These are phyloP conservation scores for Salix purpurea DNA, from an alignment of 345 rosid genomes.

Conservation along the genomic window DNA sequence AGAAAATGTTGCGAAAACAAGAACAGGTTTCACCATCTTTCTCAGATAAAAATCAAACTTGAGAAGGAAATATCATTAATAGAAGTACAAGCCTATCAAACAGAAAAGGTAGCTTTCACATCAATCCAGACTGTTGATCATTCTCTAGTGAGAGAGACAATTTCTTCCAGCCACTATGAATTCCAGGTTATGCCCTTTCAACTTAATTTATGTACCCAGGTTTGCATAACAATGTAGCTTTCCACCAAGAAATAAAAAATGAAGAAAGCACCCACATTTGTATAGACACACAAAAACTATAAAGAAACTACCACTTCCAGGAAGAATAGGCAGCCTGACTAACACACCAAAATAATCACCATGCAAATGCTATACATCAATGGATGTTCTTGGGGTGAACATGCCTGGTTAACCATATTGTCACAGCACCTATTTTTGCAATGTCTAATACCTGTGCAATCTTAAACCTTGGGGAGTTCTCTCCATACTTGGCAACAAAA, in stretches of 20 bases:
- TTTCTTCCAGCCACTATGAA: not conserved
- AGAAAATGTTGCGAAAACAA: not conserved
- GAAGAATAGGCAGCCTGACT: not conserved
- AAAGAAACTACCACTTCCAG: slow-evolving; percentile 1
- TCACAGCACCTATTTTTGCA: not conserved
- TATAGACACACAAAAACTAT: not conserved
- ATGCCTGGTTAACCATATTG: slow-evolving; percentile 2
- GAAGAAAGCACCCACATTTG: not conserved
- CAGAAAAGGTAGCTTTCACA: not conserved
- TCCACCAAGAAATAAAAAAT: not conserved
- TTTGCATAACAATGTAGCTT: not conserved
- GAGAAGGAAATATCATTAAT: not conserved
- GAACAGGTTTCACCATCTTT: not conserved
- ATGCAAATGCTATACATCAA: not conserved
- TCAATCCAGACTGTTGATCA: not conserved
- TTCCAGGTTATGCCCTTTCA: not conserved
- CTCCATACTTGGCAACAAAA: slow-evolving; percentile 84
- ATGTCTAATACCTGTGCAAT: slow-evolving; percentile 76
- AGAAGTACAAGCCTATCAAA: not conserved
- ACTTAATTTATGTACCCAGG: too few relatives aligned
- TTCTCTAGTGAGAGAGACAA: not conserved
- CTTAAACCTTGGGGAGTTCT: slow-evolving; percentile 83
- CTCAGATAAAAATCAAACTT: not conserved
- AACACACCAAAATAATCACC: not conserved
- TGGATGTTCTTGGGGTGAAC: not conserved